Evolutionary conservation across 495 filamentous ascomycete genomes (phyloP).

Genomic region (Evernia prunastri): DNA sequence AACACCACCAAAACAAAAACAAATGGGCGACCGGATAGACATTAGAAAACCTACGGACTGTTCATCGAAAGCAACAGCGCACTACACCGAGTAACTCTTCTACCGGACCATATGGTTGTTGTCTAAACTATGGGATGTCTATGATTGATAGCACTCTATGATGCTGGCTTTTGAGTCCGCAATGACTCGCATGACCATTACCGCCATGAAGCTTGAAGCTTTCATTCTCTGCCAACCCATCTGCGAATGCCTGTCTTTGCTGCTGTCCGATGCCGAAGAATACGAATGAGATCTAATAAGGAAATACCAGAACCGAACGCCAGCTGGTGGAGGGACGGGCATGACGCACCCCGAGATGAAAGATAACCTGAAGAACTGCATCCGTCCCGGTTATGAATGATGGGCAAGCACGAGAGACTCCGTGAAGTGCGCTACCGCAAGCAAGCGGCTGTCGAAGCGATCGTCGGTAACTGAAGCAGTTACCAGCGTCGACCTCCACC

Average conservation of each 20-base stretch:
- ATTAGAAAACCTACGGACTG: not conserved
- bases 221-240: not conserved
- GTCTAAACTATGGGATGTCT: constrained; percentile 11
- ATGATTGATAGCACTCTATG: constrained; percentile 15
- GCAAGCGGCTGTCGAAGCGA: not conserved
- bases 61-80: no score
- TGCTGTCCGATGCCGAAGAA: constrained; percentile 5
- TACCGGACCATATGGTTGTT: not conserved
- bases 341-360: constrained; percentile 4
- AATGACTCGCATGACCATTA: not conserved
- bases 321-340: constrained; percentile 3
- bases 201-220: constrained; percentile 2
- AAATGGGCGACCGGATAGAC: not conserved
- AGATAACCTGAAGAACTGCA: not conserved
- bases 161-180: constrained; percentile 9
- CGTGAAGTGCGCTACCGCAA: not conserved
- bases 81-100: not conserved
- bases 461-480: constrained; percentile 17
- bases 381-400: not conserved
- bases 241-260: not conserved
- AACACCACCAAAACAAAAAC: not conserved
- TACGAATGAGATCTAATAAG: constrained; percentile 5
- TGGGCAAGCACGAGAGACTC: not conserved
- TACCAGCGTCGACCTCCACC: constrained; percentile 60
- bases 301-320: constrained; percentile 6